These are phyloP conservation scores for Astrothelium macrocarpum DNA, from an alignment of 495 filamentous ascomycete species.

Conservation along the genomic window DNA sequence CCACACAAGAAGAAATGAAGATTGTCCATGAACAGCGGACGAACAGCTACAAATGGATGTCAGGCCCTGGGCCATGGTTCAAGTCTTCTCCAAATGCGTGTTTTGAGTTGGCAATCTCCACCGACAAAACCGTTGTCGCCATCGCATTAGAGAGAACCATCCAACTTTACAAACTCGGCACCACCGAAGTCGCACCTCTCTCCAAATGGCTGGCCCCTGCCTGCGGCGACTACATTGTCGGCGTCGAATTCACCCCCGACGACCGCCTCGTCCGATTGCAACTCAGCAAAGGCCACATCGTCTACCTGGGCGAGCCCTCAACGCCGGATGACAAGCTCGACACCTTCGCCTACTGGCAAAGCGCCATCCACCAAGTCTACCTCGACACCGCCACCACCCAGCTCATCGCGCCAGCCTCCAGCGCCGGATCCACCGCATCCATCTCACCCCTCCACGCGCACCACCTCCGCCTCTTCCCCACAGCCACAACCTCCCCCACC, in stretches of 20 bases:
- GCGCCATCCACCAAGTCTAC: slow-evolving; percentile 1
- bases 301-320: slow-evolving; percentile 17
- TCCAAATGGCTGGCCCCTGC: slow-evolving; percentile 3
- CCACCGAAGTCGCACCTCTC: slow-evolving; percentile 9
- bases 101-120: slow-evolving; percentile 14
- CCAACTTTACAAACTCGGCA: slow-evolving; percentile 16
- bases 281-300: slow-evolving; percentile 16
- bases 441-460: not conserved
- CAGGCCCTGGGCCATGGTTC: slow-evolving; percentile 17
- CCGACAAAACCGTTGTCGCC: slow-evolving; percentile 13
- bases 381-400: not conserved
- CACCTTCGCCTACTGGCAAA: not conserved
- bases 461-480: not conserved
- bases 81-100: slow-evolving; percentile 6
- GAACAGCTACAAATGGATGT: slow-evolving; percentile 15
- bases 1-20: not conserved
- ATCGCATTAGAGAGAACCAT: slow-evolving; percentile 16
- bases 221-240: slow-evolving; percentile 15
- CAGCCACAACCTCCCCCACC: not conserved
- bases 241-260: slow-evolving; percentile 16
- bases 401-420: not conserved
- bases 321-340: not conserved
- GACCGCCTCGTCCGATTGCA: slow-evolving; percentile 12
- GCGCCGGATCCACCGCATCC: not conserved
- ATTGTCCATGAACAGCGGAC: slow-evolving; percentile 11